Percentiles rank a stretch among this genome's conserved stretches.
These are phyloP conservation scores for Magnaporthiopsis incrustans DNA, from an alignment of 2,329 filamentous ascomycete species.

Conservation along the genomic window DNA sequence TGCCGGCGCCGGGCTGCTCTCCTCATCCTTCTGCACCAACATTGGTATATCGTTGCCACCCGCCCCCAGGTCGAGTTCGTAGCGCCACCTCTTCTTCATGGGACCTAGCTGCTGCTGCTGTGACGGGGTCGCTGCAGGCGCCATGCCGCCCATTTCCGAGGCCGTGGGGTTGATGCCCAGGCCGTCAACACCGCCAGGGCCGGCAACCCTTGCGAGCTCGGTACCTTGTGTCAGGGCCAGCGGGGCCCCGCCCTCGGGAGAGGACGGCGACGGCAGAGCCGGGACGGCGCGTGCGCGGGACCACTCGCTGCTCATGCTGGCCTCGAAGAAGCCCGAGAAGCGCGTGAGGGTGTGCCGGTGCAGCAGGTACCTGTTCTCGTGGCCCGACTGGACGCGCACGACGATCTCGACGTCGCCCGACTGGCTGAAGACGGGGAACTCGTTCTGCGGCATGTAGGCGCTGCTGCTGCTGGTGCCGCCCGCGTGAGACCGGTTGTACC, in stretches of 20 bases:
- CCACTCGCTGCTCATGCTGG: constrained; percentile 75
- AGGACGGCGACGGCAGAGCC: constrained; percentile 22
- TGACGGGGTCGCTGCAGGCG: constrained; percentile 19
- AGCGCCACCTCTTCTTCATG: constrained; percentile 64
- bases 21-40: constrained; percentile 71
- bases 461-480: constrained; percentile 47
- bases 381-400: constrained; percentile 54
- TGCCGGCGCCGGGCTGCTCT: constrained; percentile 9
- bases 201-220: constrained; percentile 44
- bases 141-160: neutral
- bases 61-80: constrained; percentile 73
- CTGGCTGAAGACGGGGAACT: constrained; percentile 85
- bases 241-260: constrained; percentile 14
- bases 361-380: constrained; percentile 77
- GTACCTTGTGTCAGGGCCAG: constrained; percentile 11
- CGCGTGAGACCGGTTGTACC: constrained; percentile 74
- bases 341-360: constrained; percentile 82
- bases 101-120: constrained; percentile 18
- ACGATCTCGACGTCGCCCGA: constrained; percentile 91
- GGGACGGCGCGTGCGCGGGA: constrained; percentile 35
- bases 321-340: constrained; percentile 91
- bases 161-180: neutral
- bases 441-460: constrained; percentile 64
- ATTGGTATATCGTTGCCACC: constrained; percentile 75
- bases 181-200: neutral